Evolutionary conservation across 2,329 filamentous ascomycete genomes (phyloP).

Genomic region (Epichloe typhina): DNA sequence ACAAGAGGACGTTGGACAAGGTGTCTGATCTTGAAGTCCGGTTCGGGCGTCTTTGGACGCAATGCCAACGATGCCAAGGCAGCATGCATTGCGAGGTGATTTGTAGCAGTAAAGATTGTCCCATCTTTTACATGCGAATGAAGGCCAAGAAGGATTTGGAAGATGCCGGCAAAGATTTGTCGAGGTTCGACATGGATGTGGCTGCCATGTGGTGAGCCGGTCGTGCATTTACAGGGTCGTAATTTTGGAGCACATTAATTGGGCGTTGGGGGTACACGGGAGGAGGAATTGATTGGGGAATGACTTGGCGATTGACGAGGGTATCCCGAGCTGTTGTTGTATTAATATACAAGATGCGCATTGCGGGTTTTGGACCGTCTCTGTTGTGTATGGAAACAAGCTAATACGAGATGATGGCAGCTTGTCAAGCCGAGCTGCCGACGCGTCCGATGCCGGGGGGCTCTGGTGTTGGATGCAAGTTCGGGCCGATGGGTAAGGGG

Average conservation of each 20-base stretch:
- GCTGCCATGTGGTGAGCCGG: slow-evolving; percentile 43
- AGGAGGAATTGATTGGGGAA: background rate
- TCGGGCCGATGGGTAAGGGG: background rate
- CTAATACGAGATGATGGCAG: background rate
- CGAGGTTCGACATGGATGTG: slow-evolving; percentile 76
- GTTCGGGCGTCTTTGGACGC: slow-evolving; percentile 42
- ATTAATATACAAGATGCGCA: background rate
- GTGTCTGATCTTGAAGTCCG: slow-evolving; percentile 86
- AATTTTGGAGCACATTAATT: background rate
- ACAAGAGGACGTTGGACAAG: slow-evolving; percentile 79
- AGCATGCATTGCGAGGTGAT: slow-evolving; percentile 98
- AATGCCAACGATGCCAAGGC: slow-evolving; percentile 3
- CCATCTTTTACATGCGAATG: slow-evolving; percentile 99
- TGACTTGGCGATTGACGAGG: background rate
- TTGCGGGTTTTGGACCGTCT: too few species aligned
- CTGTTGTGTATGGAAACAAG: too few species aligned
- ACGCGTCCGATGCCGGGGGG: background rate
- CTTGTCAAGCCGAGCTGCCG: background rate
- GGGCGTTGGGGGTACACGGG: background rate
- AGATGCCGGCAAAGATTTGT: slow-evolving; percentile 81
- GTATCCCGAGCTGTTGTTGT: background rate
- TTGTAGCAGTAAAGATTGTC: slow-evolving; percentile 42
- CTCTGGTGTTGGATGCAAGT: background rate
- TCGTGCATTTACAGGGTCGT: background rate
- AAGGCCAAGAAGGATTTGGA: slow-evolving; percentile 99